Evolutionary conservation across 495 filamentous ascomycete genomes (phyloP).

Genomic region (Penicillium maclennaniae): DNA sequence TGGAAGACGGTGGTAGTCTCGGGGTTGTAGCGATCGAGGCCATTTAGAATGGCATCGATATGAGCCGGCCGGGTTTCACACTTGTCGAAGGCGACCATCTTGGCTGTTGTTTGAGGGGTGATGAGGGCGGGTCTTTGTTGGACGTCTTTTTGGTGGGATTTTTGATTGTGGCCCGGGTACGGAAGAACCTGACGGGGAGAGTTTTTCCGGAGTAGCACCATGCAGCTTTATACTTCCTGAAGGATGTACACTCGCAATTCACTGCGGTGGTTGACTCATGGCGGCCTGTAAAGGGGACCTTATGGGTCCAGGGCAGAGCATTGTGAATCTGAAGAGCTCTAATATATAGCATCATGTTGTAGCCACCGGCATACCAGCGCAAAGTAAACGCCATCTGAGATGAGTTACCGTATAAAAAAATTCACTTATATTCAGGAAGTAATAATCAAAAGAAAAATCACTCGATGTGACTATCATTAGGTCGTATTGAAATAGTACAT

Average conservation of each 20-base stretch:
- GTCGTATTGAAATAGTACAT: conserved; percentile 28
- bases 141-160: conserved; percentile 40
- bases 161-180: conserved; percentile 38
- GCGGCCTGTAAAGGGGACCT: background rate
- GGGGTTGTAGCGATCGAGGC: conserved; percentile 97
- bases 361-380: background rate
- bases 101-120: conserved; percentile 23
- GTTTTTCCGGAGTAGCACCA: conserved; percentile 22
- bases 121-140: conserved; percentile 26
- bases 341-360: background rate
- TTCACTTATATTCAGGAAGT: background rate
- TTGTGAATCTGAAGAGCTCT: too few species aligned
- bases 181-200: conserved; percentile 17
- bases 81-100: conserved; percentile 54
- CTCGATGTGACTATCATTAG: background rate
- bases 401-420: background rate
- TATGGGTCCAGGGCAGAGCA: background rate
- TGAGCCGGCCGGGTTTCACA: conserved; percentile 72
- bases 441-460: background rate
- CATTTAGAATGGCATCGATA: conserved; percentile 85
- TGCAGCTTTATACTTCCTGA: too few species aligned
- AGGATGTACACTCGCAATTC: background rate
- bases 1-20: conserved; percentile 93
- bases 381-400: background rate
- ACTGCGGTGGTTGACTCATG: background rate